Evolutionary conservation across 2,329 filamentous ascomycete genomes (phyloP), one percentile per base, ranked within the genome.

Genomic region (Cercospora sp.): DNA sequence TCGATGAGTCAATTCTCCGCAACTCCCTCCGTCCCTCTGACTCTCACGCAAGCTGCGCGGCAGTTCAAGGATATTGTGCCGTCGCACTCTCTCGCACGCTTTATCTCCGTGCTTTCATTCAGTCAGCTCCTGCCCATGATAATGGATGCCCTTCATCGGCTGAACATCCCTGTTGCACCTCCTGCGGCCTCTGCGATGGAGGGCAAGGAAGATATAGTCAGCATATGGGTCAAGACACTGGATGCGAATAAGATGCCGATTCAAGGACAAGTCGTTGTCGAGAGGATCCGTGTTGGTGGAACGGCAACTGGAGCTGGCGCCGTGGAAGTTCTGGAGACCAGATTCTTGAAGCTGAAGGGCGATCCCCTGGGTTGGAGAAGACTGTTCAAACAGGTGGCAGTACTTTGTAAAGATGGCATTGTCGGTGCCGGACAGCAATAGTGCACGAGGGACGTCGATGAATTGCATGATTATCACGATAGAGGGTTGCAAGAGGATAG

Each of bases 321-420:
- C 82, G 71, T 83, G 60, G 90, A 91, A 69, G 80, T 94, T 34
- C 85, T 94, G 26, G 94, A 97, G 79, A 91, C 97, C 30, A 87
- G 93, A 62, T 98, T 99, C 78, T 87, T 96, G 72, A 99, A 99
- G 82, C 86, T 92, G 64, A 97, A 97, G 82, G 95, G 95, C 5
- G 95, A 99, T 82, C 95, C 95, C 5, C 82, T 99, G 61, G 94
- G 98, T 82, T 99, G 96, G 95, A 88, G 95, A 69, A 85, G 95
- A 37, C 93, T 99, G 78, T 99, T 99, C 85, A 99, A 99, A 82
- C 94, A 93, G 80, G 87, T 97, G n/a, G 92, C 92, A 32, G 85
- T 96, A 71, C 84, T 94, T 69, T 96, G 94, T 81, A 92, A 92
- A 77, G 93, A 97, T 77, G 93, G 89, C 8, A 90, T 98, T 55